Conservation (phyloP, 805 yeast species). For the Kuraishia floccosa region DNA sequence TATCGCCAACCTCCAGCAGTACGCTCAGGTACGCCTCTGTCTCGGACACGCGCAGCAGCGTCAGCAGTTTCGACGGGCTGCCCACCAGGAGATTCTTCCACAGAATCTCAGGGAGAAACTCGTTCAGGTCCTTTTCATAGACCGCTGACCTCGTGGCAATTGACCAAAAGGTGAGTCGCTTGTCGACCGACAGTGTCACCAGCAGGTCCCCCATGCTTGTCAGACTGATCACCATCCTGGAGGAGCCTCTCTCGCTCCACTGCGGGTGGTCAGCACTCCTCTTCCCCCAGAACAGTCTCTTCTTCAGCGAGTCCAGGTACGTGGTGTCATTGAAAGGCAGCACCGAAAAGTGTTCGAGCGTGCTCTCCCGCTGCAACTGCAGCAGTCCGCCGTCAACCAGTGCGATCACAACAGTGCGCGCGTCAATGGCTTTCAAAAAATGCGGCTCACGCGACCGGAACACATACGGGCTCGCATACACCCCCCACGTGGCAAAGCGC, state of each 20-base stretch:
- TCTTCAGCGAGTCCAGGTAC: conserved; percentile 22
- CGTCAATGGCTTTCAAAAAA: conserved; percentile 33
- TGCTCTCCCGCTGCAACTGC: conserved; percentile 27
- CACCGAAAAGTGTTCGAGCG: conserved; percentile 10
- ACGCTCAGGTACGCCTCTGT: conserved; percentile 8
- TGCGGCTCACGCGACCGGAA: conserved; percentile 49
- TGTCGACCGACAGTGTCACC: conserved; percentile 43
- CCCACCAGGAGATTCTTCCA: conserved; percentile 2
- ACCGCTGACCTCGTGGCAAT: conserved; percentile 19
- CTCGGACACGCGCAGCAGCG: conserved; percentile 6
- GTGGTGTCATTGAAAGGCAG: conserved; percentile 42
- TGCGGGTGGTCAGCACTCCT: conserved; percentile 4
- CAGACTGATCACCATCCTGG: conserved; percentile 7
- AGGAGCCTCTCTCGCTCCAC: conserved; percentile 1
- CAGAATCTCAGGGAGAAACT: conserved; percentile 9
- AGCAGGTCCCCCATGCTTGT: conserved; percentile 12
- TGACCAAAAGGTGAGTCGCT: conserved; percentile 51
- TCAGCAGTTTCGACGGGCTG: conserved; percentile 6
- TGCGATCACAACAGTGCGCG: conserved; percentile 38
- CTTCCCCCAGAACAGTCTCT: conserved; percentile 10
- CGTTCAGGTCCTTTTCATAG: conserved; percentile 10
- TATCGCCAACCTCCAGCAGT: conserved; percentile 14
- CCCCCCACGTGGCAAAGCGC: conserved; percentile 47
- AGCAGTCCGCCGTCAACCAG: conserved; percentile 72
- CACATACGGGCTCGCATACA: conserved; percentile 55